Percentiles rank a stretch among this genome's conserved stretches.
Conservation (phyloP, 345 rosid genomes). For the Corchorus capsularis region DNA sequence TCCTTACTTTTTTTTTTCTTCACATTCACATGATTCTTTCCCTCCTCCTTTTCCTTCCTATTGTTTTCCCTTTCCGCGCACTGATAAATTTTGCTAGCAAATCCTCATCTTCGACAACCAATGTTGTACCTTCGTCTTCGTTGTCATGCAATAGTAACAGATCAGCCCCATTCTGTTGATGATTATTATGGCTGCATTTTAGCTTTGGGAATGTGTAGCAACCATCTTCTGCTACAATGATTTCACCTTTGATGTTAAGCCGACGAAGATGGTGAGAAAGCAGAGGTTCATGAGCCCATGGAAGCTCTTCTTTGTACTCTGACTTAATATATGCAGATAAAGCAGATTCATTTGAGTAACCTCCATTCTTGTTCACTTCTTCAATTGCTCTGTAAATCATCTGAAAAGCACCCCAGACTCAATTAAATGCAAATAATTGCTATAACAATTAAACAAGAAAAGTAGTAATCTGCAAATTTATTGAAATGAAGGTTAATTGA, state of each 20-base stretch:
- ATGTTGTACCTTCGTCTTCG: too few relatives aligned
- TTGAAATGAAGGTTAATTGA: background rate
- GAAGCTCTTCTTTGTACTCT: background rate
- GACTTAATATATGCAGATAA: background rate
- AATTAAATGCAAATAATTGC: too few relatives aligned
- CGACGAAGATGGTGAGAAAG: background rate
- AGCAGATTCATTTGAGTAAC: background rate
- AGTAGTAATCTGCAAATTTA: background rate
- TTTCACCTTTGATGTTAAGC: background rate
- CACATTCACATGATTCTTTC: too few relatives aligned
- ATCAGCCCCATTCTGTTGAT: too few relatives aligned
- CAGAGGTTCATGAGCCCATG: background rate
- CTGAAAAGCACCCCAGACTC: background rate
- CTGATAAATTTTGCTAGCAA: too few relatives aligned
- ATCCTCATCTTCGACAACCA: too few relatives aligned
- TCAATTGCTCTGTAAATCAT: background rate
- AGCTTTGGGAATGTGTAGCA: background rate
- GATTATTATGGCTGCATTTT: too few relatives aligned
- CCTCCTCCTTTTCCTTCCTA: too few relatives aligned
- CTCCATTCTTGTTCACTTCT: background rate
- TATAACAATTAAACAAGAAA: too few relatives aligned
- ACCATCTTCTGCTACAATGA: background rate
- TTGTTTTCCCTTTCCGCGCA: too few relatives aligned
- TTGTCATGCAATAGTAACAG: too few relatives aligned
- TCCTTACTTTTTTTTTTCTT: too few relatives aligned